phyloP scores from a whole-genome alignment of 2,329 filamentous ascomycete genomes.

The Cercospora sp. region DNA sequence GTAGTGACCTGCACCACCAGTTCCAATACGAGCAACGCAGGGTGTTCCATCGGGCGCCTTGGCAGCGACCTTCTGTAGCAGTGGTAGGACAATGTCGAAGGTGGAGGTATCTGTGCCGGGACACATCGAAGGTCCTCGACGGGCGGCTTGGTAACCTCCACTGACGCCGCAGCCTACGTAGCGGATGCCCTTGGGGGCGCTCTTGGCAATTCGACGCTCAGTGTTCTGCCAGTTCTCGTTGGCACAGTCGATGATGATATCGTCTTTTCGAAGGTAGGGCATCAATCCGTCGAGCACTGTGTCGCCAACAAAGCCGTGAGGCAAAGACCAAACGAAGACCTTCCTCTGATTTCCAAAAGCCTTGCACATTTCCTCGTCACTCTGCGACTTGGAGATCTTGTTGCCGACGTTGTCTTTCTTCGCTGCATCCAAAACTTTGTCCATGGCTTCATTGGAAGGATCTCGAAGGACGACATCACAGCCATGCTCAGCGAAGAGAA shows the following conservation, averaged over 20 bases:
- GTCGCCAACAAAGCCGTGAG: constrained; percentile 48
- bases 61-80: constrained; percentile 62
- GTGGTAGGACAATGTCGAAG: constrained; percentile 60
- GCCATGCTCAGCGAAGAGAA: constrained; percentile 60
- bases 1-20: constrained; percentile 66
- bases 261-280: constrained; percentile 57
- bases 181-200: constrained; percentile 58
- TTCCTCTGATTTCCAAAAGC: constrained; percentile 36
- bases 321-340: constrained; percentile 38
- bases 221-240: constrained; percentile 69
- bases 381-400: constrained; percentile 44
- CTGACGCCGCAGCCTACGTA: constrained; percentile 70
- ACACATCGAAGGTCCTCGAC: constrained; percentile 66
- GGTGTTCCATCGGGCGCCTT: constrained; percentile 61
- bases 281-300: constrained; percentile 50
- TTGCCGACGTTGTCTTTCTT: constrained; percentile 43
- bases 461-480: constrained; percentile 58
- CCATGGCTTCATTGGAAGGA: constrained; percentile 52
- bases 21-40: constrained; percentile 62
- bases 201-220: constrained; percentile 59
- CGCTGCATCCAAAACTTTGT: constrained; percentile 45
- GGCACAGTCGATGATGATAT: constrained; percentile 68
- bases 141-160: constrained; percentile 68
- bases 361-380: constrained; percentile 54
- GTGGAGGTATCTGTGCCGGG: constrained; percentile 61